Percentiles rank a stretch among this genome's conserved stretches.
phyloP scores from a whole-genome alignment of 2,329 filamentous ascomycete species.

The Microdochium trichocladiopsis region DNA sequence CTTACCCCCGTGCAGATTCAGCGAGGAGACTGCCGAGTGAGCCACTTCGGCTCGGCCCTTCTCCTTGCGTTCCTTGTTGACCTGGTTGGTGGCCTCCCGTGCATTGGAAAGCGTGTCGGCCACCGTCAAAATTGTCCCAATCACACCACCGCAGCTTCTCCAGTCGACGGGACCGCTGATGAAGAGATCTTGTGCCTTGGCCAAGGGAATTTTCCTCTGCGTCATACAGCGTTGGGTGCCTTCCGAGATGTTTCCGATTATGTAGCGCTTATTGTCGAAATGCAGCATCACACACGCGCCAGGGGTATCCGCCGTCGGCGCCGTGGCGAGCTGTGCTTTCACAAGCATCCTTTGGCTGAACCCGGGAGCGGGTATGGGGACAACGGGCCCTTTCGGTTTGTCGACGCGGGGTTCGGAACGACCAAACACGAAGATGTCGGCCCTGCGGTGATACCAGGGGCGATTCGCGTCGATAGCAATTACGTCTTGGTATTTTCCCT shows the following conservation, averaged over 20 bases:
- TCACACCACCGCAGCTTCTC: slow-evolving; percentile 70
- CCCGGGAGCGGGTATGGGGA: neutral
- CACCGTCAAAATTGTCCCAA: slow-evolving; percentile 79
- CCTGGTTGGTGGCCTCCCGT: slow-evolving; percentile 28
- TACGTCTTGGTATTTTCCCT: neutral
- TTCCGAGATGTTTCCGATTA: slow-evolving; percentile 78
- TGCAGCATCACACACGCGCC: slow-evolving; percentile 73
- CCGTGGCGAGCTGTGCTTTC: slow-evolving; percentile 67
- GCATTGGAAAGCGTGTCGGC: slow-evolving; percentile 57
- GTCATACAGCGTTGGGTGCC: slow-evolving; percentile 74
- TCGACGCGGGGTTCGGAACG: neutral
- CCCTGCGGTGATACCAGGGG: neutral
- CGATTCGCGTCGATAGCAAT: neutral
- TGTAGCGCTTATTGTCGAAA: slow-evolving; percentile 74
- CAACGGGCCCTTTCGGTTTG: neutral
- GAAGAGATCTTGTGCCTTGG: slow-evolving; percentile 70
- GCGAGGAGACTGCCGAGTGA: slow-evolving; percentile 16
- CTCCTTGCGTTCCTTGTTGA: slow-evolving; percentile 31
- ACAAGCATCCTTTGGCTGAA: slow-evolving; percentile 55
- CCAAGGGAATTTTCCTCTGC: slow-evolving; percentile 58
- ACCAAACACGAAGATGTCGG: neutral
- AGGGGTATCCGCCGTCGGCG: slow-evolving; percentile 81
- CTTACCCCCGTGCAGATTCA: slow-evolving; percentile 70
- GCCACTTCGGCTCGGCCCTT: slow-evolving; percentile 23
- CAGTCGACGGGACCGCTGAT: slow-evolving; percentile 72